Evolutionary conservation across 2,329 filamentous ascomycete species (phyloP), one percentile per base, ranked within the genome.

Genomic region (Paraphoma chrysanthemicola): DNA sequence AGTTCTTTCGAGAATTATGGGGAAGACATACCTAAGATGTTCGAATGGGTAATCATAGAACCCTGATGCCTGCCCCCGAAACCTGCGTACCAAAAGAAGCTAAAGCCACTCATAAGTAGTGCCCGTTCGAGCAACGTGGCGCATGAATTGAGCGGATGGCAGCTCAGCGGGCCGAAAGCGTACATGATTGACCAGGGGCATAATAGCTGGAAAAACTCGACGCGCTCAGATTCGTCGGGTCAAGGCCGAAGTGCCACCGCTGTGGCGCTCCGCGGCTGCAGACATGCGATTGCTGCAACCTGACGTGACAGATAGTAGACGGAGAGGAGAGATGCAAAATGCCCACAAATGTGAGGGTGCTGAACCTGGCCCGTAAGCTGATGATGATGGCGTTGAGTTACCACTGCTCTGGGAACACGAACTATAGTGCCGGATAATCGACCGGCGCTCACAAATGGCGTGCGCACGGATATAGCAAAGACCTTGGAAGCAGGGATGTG

Each of bases 41-140:
- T 67, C 63, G 66, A 70, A 62, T 64, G 67, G 66, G 54, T 71
- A 71, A 71, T 63, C 44, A 54, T 36, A 38, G 42, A 43, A 51
- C 59, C 54, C n/a, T 44, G 54, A 36, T 52, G 47, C 50, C 42
- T 56, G 50, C 23, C 45, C 28, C 14, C 23, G 49, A 23, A 5
- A 16, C 18, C 55, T 56, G 48, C 39, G 31, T 47, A 29, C 45
- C 64, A 63, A 55, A 61, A 53, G 30, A 11, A 48, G 61, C 49
- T 60, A 53, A 44, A 46, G 52, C 62, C 60, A 57, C 64, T 62
- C 39, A 31, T 64, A 59, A 67, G 50, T 54, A n/a, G 18, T 12
- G 10, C 36, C 41, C n/a, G 16, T 57, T 56, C 56, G 12, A 50
- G 53, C 42, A 51, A 44, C 33, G 33, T 30, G 51, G 18, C 10